Percentiles rank a stretch among this genome's conserved stretches.
phyloP scores from a whole-genome alignment of 257 asterid species.

The Rhazya stricta region DNA sequence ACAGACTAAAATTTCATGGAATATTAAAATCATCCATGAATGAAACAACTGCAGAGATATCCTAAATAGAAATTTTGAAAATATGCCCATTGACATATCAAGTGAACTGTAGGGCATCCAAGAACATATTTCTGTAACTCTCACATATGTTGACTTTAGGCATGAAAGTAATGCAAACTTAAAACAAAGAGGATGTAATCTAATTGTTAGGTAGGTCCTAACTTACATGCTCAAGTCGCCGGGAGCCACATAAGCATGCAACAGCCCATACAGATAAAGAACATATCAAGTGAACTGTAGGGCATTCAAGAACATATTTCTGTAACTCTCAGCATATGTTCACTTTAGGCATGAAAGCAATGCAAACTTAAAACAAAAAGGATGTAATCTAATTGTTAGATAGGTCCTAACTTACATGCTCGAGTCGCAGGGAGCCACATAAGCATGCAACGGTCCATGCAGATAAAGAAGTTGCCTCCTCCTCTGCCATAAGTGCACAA shows the following conservation, averaged over 20 bases:
- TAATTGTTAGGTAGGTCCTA: neutral
- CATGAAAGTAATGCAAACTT: neutral
- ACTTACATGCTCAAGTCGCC: constrained; percentile 90
- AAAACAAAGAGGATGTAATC: neutral
- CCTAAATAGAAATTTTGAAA: neutral
- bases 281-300: constrained; percentile 1
- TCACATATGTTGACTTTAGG: neutral
- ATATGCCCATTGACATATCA: neutral
- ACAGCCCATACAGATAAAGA: constrained; percentile 94
- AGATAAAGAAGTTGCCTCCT: constrained; percentile 94
- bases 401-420: constrained; percentile 53
- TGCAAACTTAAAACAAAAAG: neutral
- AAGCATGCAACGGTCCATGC: constrained; percentile 96
- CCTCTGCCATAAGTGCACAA: constrained; percentile 84
- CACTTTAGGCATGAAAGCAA: neutral
- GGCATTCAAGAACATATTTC: neutral
- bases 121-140: neutral
- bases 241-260: constrained; percentile 94
- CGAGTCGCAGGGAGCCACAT: constrained; percentile 92
- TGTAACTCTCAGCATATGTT: neutral
- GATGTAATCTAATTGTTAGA: neutral
- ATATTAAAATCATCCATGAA: neutral
- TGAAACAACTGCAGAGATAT: neutral
- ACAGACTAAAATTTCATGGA: neutral
- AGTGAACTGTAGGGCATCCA: neutral